Evolutionary conservation across 495 filamentous ascomycete species (phyloP), one percentile per base, ranked within the genome.

Genomic region (Bacidia gigantensis): DNA sequence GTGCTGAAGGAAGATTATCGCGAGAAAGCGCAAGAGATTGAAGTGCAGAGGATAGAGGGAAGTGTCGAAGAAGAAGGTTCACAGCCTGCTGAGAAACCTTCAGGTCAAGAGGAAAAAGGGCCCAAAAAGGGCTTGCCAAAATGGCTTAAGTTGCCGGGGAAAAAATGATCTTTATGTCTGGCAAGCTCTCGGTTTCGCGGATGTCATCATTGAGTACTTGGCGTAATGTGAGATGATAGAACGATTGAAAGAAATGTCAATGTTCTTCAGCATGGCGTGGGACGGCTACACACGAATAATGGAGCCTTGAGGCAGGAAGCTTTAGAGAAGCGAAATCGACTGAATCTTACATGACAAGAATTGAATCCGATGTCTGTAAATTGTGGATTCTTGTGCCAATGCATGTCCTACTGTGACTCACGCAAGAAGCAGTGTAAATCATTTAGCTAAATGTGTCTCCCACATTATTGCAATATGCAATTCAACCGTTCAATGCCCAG

Each of bases 401-500:
- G n/a, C n/a, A n/a, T n/a, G n/a, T n/a, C n/a, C n/a, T n/a, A n/a
- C n/a, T n/a, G n/a, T n/a, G n/a, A n/a, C n/a, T n/a, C n/a, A n/a
- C n/a, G n/a, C n/a, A n/a, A n/a, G n/a, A n/a, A n/a, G n/a, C n/a
- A n/a, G n/a, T n/a, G n/a, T n/a, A n/a, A n/a, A n/a, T n/a, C n/a
- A n/a, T n/a, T n/a, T n/a, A n/a, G n/a, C n/a, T n/a, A n/a, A n/a
- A n/a, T n/a, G n/a, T n/a, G n/a, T n/a, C n/a, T n/a, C n/a, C n/a
- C n/a, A n/a, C n/a, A n/a, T n/a, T n/a, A n/a, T n/a, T n/a, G n/a
- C n/a, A n/a, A n/a, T n/a, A n/a, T n/a, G n/a, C n/a, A n/a, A n/a
- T n/a, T n/a, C n/a, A n/a, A n/a, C n/a, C n/a, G n/a, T 73, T 80
- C 86, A 89, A 79, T 89, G 86, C 64, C 67, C 81, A 21, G 78